Evolutionary conservation across 345 rosid genomes (phyloP), one percentile per base, ranked within the genome.

Genomic region (Trapa incisa): DNA sequence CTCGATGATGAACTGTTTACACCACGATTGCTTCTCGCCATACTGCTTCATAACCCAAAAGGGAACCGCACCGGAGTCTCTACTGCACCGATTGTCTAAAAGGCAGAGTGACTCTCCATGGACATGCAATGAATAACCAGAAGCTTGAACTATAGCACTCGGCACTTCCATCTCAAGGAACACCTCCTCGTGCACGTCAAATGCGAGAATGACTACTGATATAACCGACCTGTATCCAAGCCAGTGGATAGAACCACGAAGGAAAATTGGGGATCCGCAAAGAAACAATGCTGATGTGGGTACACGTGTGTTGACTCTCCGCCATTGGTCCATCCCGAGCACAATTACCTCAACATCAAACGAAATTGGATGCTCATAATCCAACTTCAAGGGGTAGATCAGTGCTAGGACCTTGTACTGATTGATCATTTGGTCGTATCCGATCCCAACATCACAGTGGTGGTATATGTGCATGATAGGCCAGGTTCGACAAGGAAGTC

Each of bases 181-280:
- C 45, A 52, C 71, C 54, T 79, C 82, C 2, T 62, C 60, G 22
- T 36, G 67, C 68, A 75, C 32, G 32, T 71, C 47, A 1, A 79
- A 79, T 50, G 61, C 66, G 0, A 72, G 75, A 7, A 75, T 6
- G 48, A 71, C 42, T 37, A 63, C 5, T 50, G 53, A 1, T 47
- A 22, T 22, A 22, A 22, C 63, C 0, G 43, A 68, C 47, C 65
- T 52, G 35, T 71, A 67, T 29, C 79, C 83, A 62, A 82, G 66
- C 83, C 85, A 82, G 65, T 82, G 81, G n/a, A 82, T 57, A 37
- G 75, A 74, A 32, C 78, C 76, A 42, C 73, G 63, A 22, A 75
- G 54, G 64, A 65, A 70, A 43, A 37, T 80, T 64, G 68, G 73
- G 1, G 66, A 32, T 6, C 48, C 48, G 2, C 72, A 79, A 48